Percentiles rank a stretch among this genome's conserved stretches.
Conservation (phyloP, 2,329 filamentous ascomycete genomes). For the Claviceps sp. region DNA sequence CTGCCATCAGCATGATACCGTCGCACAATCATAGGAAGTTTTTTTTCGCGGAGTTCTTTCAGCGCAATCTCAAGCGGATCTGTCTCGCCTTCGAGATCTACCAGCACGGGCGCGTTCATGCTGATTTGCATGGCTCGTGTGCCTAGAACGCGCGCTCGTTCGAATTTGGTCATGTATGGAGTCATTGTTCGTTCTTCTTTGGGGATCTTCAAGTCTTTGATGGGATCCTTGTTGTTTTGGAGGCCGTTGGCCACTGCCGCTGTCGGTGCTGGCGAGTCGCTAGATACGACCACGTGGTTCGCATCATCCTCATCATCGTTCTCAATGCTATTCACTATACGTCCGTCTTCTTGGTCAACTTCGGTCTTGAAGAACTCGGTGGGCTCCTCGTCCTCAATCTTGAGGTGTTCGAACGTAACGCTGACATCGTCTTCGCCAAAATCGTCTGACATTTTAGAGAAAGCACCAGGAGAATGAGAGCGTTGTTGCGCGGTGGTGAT, state of each 20-base stretch:
- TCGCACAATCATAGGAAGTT: constrained; percentile 90
- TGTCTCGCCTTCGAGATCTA: constrained; percentile 94
- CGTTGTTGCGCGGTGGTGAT: not conserved
- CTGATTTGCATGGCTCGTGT: constrained; percentile 94
- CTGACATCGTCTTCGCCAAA: constrained; percentile 54
- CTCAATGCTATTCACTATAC: constrained; percentile 20
- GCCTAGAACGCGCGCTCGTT: constrained; percentile 82
- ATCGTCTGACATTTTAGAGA: constrained; percentile 49
- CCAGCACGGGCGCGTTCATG: constrained; percentile 94
- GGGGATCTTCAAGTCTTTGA: constrained; percentile 77
- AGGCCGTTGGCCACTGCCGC: constrained; percentile 38
- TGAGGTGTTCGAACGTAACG: constrained; percentile 16
- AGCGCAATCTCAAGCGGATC: constrained; percentile 95
- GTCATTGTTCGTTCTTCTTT: constrained; percentile 83
- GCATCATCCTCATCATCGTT: constrained; percentile 36
- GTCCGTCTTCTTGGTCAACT: constrained; percentile 39
- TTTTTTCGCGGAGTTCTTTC: constrained; percentile 96
- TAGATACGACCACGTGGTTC: constrained; percentile 47
- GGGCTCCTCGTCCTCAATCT: constrained; percentile 52
- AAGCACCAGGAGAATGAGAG: not conserved
- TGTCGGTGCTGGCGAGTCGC: constrained; percentile 36
- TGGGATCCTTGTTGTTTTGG: constrained; percentile 39
- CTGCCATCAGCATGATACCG: constrained; percentile 95
- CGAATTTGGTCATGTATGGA: constrained; percentile 99
- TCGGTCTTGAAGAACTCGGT: constrained; percentile 43